Evolutionary conservation across 139 green algal species (phyloP), one percentile per base, ranked within the genome.

Genomic region (Coccomyxa sp.): DNA sequence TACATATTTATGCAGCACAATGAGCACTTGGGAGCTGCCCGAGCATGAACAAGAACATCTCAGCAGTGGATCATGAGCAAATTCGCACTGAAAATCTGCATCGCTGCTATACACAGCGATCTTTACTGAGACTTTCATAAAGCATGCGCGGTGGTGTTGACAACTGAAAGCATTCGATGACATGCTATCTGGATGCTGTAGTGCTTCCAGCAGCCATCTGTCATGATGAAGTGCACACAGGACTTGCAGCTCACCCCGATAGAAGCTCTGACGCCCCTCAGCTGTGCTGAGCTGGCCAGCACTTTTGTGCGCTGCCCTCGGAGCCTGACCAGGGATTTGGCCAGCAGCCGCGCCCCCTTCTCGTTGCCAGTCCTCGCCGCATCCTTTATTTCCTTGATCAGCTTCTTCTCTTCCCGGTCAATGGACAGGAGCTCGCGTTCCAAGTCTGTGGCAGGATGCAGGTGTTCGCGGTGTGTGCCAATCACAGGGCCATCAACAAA

Each of bases 351-450:
- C 3, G 87, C 86, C 13, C 58, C 82, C 38, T 84, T 79, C 57
- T 86, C 83, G 77, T 93, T 93, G 67, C 83, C 84, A 30, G 89
- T 79, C 76, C n/a, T 89, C 27, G 91, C 90, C 3, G 88, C 85
- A 18, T 85, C 80, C 79, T 94, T 94, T 58, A 94, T 94, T 32
- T 94, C 90, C 17, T 58, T 67, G 17, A 92, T 86, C 18, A 93
- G 85, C 82, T 90, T 91, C 32, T 86, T 66, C 81, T 94, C 91
- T 77, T 94, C 91, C 1, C 91, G 86, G 14, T 89, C 86, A 23
- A 94, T 79, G 16, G 76, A 58, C 71, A 88, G 12, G 9, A 91
- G 25, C 77, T 94, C 91, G 1, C 91, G 83, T 18, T 94, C 88
- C 15, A 94, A 58, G 17, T 93, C 91, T 92, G 87, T 38, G 38